Conservation (phyloP, 73 alveolate genomes). For the Paramecium pentaurelia region DNA sequence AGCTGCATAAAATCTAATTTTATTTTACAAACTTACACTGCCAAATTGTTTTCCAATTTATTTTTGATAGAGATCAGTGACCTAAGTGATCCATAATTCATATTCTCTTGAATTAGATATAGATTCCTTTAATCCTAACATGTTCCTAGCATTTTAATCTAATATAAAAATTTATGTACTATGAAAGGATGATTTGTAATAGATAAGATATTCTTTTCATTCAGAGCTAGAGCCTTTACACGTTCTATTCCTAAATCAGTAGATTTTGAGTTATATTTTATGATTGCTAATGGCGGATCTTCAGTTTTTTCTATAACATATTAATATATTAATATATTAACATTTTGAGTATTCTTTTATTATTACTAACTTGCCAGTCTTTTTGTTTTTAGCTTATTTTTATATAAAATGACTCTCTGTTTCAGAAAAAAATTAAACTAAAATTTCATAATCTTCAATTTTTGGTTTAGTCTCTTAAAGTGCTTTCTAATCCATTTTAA, state of each 20-base stretch:
- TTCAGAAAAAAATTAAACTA: no score
- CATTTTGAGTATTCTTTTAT: no score
- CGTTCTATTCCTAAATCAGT: no score
- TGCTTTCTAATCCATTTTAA: not conserved
- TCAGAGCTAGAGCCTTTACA: no score
- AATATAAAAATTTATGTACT: conserved; percentile 53
- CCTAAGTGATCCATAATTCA: no score
- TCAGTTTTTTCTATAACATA: no score
- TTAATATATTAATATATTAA: no score
- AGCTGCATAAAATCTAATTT: conserved; percentile 63
- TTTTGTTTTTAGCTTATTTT: conserved; percentile 78
- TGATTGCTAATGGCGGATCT: no score
- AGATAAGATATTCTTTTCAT: conserved; percentile 91
- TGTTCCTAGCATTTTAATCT: conserved; percentile 68
- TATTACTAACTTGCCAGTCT: conserved; percentile 71
- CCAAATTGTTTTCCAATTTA: conserved; percentile 72
- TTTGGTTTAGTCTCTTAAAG: not conserved
- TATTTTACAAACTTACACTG: conserved; percentile 36
- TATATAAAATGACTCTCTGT: conserved; percentile 72
- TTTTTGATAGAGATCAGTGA: not conserved
- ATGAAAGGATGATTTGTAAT: conserved; percentile 94
- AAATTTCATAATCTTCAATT: not conserved
- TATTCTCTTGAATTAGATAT: no score
- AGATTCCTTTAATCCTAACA: no score
- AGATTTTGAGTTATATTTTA: no score